These are phyloP conservation scores for Talaromyces sp. DNA, from an alignment of 2,329 filamentous ascomycete species.

Conservation along the genomic window DNA sequence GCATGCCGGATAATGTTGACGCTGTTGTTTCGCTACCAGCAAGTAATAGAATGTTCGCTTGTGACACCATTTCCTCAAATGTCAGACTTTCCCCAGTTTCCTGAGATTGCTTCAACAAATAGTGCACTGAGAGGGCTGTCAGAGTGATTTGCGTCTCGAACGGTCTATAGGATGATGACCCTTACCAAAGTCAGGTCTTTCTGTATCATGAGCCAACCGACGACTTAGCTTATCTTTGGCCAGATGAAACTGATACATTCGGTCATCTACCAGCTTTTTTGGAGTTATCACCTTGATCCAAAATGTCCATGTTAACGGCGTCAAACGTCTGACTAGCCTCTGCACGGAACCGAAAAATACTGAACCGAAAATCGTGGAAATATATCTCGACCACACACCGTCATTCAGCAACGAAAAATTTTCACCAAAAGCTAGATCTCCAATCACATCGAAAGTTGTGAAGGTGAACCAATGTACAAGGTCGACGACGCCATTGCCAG, in stretches of 20 bases:
- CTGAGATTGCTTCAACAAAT: conserved; percentile 22
- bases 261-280: conserved; percentile 23
- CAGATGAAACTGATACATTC: conserved; percentile 22
- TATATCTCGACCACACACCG: conserved; percentile 40
- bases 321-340: neutral
- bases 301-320: neutral
- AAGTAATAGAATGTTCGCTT: conserved; percentile 32
- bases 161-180: neutral
- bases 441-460: conserved; percentile 44
- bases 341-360: neutral
- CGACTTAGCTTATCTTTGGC: conserved; percentile 26
- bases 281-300: conserved; percentile 21
- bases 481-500: conserved; percentile 25
- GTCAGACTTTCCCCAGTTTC: conserved; percentile 24
- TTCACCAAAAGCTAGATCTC: conserved; percentile 44
- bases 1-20: conserved; percentile 40
- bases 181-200: conserved; percentile 27
- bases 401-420: conserved; percentile 40
- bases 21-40: conserved; percentile 44
- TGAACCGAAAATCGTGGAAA: conserved; percentile 34
- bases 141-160: neutral
- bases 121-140: conserved; percentile 20
- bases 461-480: conserved; percentile 39
- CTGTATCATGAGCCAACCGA: conserved; percentile 21
- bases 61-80: conserved; percentile 26